Percentiles rank a stretch among this genome's conserved stretches.
Evolutionary conservation across 768 basidiomycete genomes (phyloP).

Genomic region (Suillus subaureus): DNA sequence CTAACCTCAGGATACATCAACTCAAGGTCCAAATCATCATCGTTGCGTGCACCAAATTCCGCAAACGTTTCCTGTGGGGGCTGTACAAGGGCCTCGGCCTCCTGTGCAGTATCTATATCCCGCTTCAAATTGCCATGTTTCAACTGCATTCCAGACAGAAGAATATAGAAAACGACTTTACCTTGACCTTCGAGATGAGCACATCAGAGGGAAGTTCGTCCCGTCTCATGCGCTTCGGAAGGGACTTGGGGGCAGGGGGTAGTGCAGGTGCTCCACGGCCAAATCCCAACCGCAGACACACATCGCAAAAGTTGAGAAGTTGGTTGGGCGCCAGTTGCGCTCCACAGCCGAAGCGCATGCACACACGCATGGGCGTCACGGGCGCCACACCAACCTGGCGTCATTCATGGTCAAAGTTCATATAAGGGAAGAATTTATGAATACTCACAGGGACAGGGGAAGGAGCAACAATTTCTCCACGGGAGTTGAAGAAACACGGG

Average conservation of each 20-base stretch:
- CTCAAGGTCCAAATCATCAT: constrained; percentile 17
- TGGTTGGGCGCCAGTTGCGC: constrained; percentile 7
- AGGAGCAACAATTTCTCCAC: constrained; percentile 4
- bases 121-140: background rate
- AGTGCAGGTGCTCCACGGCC: background rate
- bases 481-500: constrained; percentile 6
- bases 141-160: background rate
- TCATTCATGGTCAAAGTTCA: background rate
- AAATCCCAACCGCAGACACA: constrained; percentile 16
- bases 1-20: constrained; percentile 29
- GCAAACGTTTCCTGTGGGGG: background rate
- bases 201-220: background rate
- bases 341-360: constrained; percentile 26
- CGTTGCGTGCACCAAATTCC: background rate
- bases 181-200: background rate
- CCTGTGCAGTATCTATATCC: constrained; percentile 2
- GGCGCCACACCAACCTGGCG: background rate
- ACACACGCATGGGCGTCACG: constrained; percentile 1
- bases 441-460: background rate
- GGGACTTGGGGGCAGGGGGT: background rate
- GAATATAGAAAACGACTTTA: background rate
- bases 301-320: constrained; percentile 14
- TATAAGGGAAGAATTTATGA: background rate
- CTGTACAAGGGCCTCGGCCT: background rate
- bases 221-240: constrained; percentile 3